These are phyloP conservation scores for Actinomortierella wolfii DNA, from an alignment of 371 early-diverging fungal species.

Conservation along the genomic window DNA sequence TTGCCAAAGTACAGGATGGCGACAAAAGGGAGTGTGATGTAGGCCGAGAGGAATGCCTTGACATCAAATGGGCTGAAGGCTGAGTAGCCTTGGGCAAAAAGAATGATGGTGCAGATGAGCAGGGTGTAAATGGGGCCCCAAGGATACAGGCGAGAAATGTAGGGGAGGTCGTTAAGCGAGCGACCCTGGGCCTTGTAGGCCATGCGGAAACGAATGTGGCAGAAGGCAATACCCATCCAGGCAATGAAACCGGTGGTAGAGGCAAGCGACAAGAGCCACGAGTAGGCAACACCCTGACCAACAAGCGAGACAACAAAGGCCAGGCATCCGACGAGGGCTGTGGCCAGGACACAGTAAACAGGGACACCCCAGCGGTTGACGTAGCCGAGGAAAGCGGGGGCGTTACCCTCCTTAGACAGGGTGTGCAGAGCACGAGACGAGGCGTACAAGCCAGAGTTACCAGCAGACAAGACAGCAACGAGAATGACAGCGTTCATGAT, in stretches of 20 bases:
- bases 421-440: slow-evolving; percentile 75
- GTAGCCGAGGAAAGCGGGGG: slow-evolving; percentile 56
- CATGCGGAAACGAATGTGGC: slow-evolving; percentile 82
- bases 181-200: slow-evolving; percentile 77
- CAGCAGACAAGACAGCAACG: slow-evolving; percentile 72
- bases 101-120: slow-evolving; percentile 55
- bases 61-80: slow-evolving; percentile 41
- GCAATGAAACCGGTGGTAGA: slow-evolving; percentile 79
- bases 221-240: slow-evolving; percentile 79
- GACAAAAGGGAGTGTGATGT: slow-evolving; percentile 42
- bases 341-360: slow-evolving; percentile 57
- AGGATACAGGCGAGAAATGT: slow-evolving; percentile 72
- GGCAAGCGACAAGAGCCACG: slow-evolving; percentile 68
- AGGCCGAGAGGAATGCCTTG: slow-evolving; percentile 45
- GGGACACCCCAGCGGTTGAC: slow-evolving; percentile 58
- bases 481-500: slow-evolving; percentile 83
- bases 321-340: slow-evolving; percentile 55
- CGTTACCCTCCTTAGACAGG: slow-evolving; percentile 71
- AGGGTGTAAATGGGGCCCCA: slow-evolving; percentile 70
- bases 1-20: slow-evolving; percentile 53
- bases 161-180: slow-evolving; percentile 70
- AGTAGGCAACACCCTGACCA: slow-evolving; percentile 53
- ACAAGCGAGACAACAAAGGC: slow-evolving; percentile 58
- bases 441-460: slow-evolving; percentile 80
- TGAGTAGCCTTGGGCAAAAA: slow-evolving; percentile 69